Evolutionary conservation across 2,329 filamentous ascomycete genomes (phyloP).

Genomic region (Helminthosporium solani): DNA sequence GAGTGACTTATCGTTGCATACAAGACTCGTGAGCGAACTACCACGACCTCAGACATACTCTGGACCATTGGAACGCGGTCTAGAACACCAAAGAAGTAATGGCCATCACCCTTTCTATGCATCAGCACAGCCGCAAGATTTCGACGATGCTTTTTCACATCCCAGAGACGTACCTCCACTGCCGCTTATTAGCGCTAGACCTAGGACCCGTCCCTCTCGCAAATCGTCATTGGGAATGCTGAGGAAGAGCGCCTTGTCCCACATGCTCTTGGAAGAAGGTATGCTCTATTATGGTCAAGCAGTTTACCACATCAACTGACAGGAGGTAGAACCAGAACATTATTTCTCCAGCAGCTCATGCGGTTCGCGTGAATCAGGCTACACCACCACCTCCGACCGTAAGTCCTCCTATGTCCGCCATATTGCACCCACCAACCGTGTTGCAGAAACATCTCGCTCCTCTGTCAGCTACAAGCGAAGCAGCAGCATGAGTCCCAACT

Average conservation of each 20-base stretch:
- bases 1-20: not conserved
- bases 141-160: slow-evolving; percentile 14
- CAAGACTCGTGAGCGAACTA: not conserved
- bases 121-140: not conserved
- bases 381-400: slow-evolving; percentile 7
- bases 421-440: not conserved
- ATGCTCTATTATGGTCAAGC: not conserved
- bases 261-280: slow-evolving; percentile 2
- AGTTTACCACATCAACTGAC: not conserved
- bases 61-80: slow-evolving; percentile 3
- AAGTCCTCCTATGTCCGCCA: not conserved
- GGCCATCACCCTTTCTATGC: slow-evolving; percentile 1
- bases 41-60: not conserved
- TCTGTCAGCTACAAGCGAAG: slow-evolving; percentile 1
- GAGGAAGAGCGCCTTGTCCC: not conserved
- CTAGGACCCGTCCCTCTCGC: not conserved
- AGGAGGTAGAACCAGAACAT: slow-evolving; percentile 4
- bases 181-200: slow-evolving; percentile 1
- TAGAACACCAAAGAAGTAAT: not conserved
- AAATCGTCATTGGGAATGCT: not conserved
- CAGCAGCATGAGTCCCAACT: too few species aligned
- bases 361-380: slow-evolving; percentile 4
- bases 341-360: slow-evolving; percentile 10
- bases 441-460: not conserved
- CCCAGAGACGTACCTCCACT: slow-evolving; percentile 4